Base-by-base conservation (phyloP, 1,284 basidiomycete species). In the Cronartium ribicola region DNA sequence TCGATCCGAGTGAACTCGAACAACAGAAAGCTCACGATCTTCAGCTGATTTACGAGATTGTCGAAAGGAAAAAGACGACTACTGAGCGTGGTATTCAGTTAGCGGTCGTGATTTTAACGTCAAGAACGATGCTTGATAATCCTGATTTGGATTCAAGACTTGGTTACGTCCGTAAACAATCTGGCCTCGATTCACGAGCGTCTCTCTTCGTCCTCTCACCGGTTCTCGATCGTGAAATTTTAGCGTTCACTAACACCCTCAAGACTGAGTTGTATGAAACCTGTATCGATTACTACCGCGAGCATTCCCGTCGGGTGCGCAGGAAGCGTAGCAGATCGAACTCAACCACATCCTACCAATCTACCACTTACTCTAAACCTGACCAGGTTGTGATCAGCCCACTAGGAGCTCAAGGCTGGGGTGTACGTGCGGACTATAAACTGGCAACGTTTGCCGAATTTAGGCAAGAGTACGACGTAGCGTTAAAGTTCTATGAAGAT, bases 371-470 rank as follows among this genome's bases (percentile, higher is more conserved):
- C 83, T 86, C 65, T 55, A 68, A 13, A 59, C 63, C 80, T 84
- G 11, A 82, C 61, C 63, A 77, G 46, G 73, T 78, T 37, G 79
- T 84, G 51, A 79, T 85, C 2, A 84, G 88, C 36, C 87, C 89
- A 0, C 82, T 98, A 5, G 84, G 89, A 17, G 85, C 89, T 0
- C 90, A 93, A 81, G 94, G 95, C 0, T 98, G 95, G 94, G 90
- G 88, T 0, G 91, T 95, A n/a, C 85, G 95, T 22, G 94, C 95
- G 79, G 93, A 96, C 81, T 98, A 92, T 84, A 98, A 98, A 83
- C 90, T 95, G 84, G 95, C 90, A 0, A 90, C 91, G 77, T 97
- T 98, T 81, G 92, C 94, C 0, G 95, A 98, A 82, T 90, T 97
- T 78, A 84, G 92, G 69, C 88, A 91, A 20, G 94, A 98, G 80